Conservation (phyloP, 257 asterid genomes). For the Solanum pinnatisectum region DNA sequence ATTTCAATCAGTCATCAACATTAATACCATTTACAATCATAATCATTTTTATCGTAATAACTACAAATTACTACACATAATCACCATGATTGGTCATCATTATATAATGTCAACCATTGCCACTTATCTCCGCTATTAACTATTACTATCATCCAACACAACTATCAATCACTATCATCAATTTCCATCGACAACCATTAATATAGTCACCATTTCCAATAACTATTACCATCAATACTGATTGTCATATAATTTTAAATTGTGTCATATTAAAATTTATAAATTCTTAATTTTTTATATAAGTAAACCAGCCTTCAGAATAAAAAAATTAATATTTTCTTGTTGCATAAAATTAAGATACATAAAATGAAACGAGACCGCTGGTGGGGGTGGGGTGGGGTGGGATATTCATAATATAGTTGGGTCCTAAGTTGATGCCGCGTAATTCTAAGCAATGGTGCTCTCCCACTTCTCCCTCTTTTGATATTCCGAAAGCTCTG, state of each 20-base stretch:
- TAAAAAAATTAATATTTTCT: no score
- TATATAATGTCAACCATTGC: not conserved
- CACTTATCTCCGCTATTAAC: not conserved
- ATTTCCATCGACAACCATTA: no score
- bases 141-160: not conserved
- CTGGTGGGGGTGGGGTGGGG: not conserved
- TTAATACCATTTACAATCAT: not conserved
- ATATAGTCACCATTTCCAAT: no score
- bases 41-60: not conserved
- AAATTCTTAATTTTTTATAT: no score
- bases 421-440: conserved; percentile 17
- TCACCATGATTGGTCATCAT: not conserved
- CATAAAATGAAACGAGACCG: not conserved
- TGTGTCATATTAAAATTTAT: no score
- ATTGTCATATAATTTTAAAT: no score
- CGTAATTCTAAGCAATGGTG: conserved; percentile 9
- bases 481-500: conserved; percentile 22
- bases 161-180: not conserved
- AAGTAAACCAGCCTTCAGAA: no score
- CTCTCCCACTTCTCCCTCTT: conserved; percentile 6
- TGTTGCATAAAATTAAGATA: not conserved
- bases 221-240: no score
- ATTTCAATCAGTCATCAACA: no score
- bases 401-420: not conserved
- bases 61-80: not conserved